Evolutionary conservation across 1,139 yeast species (phyloP), one percentile per base, ranked within the genome.

Genomic region (Magnusiomyces sp.): DNA sequence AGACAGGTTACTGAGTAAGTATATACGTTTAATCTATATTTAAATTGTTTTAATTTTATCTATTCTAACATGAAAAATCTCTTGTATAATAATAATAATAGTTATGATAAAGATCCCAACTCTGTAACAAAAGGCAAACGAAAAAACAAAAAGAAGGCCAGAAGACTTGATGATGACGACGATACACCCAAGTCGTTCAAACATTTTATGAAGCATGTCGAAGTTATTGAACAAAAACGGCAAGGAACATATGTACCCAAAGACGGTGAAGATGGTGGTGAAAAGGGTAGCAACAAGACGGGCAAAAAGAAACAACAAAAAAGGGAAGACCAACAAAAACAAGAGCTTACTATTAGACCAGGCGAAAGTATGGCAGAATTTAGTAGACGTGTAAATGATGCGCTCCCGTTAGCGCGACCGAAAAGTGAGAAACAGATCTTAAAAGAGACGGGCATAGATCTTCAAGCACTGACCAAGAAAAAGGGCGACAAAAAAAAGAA

Each of bases 281-380:
- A 37, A 31, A 23, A 29, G 42, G 34, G 38, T 29, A 23, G 37
- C 39, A 38, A 13, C 39, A 10, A 20, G 19, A 19, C 7, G 13
- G 32, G 40, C 41, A 46, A 14, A 45, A 38, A 14, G 50, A 39
- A 42, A 41, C 45, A 38, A 37, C 46, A 42, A 40, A 33, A 29
- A 33, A 40, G 31, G 40, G 27, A 27, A 38, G 39, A 33, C 10
- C 39, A 6, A 19, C 11, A 23, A 7, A 27, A 32, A 39, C 46
- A 46, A 11, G 46, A 36, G 13, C 50, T 57, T 20, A 58, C 59
- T 38, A 61, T 64, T 46, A 50, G 56, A 48, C 62, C 62, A 2
- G 71, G 71, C 9, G 71, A 68, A 57, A 56, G 60, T 10, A 58
- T 67, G 64, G 47, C 60, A 2, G 71, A 68, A 41, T 68, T 68